Evolutionary conservation across 345 rosid genomes (phyloP), one percentile per base, ranked within the genome.

Genomic region (Camelina laxa): DNA sequence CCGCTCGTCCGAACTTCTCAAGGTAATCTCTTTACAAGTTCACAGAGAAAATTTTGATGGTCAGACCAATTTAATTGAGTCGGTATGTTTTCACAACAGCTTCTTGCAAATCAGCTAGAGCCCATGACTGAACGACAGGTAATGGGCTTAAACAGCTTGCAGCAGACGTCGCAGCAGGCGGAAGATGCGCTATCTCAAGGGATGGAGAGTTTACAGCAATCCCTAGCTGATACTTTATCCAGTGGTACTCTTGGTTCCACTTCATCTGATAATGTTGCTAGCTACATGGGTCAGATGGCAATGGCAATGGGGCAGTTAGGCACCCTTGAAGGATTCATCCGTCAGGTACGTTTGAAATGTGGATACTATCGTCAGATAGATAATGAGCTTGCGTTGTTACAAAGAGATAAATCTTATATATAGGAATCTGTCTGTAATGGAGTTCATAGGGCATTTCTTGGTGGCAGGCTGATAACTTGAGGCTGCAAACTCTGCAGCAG

Each of bases 201-300:
- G 77, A 86, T 93, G 97, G 98, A 93, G 65, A 94, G 84, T 59
- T 75, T 93, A 76, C 97, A 89, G 75, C 98, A 88, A 82, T 89
- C 98, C 12, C 70, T 93, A 48, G 90, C 96, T 9, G 97, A 89
- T 78, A 93, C 98, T 11, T 80, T 93, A 79, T 84, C 98, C 62
- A 89, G 68, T 70, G 96, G 96, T 61, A 75, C 93, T 54, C 86
- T 91, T 64, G 84, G 82, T 64, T 83, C 93, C 14, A 89, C 90
- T 38, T 74, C 96, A 24, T 85, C 93, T 35, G 93, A 88, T 30
- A 86, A 89, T 61, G 96, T 93, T 8, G 98, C 97, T 24, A 93
- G 90, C 81, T 93, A 93, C 72, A 93, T 93, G 98, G 98, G 98
- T 74, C 98, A 91, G 83, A 93, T 93, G 98, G 98, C 97, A 55